These are phyloP conservation scores for Leptographium procerum DNA, from an alignment of 2,329 filamentous ascomycete species.

Conservation along the genomic window DNA sequence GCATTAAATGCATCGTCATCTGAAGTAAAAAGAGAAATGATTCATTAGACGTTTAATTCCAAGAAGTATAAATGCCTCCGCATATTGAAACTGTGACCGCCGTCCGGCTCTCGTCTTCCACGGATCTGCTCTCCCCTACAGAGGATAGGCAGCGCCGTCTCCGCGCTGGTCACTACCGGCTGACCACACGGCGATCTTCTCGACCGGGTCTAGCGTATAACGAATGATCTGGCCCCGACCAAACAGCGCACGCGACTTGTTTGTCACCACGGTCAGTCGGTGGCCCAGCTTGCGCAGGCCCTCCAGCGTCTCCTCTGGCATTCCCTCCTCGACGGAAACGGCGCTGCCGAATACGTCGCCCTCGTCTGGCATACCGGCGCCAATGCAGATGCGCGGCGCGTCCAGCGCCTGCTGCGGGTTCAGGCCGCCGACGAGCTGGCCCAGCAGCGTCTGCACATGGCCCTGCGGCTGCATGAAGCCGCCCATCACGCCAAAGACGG, in stretches of 20 bases:
- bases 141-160: slow-evolving; percentile 60
- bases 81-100: neutral
- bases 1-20: neutral
- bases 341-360: slow-evolving; percentile 47
- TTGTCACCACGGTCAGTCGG: slow-evolving; percentile 55
- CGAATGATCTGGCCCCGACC: slow-evolving; percentile 81
- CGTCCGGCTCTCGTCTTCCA: neutral
- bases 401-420: slow-evolving; percentile 84
- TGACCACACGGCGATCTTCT: slow-evolving; percentile 66
- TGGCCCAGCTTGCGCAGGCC: slow-evolving; percentile 63
- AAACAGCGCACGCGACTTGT: slow-evolving; percentile 57
- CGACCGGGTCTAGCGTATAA: slow-evolving; percentile 56
- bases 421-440: slow-evolving; percentile 72
- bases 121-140: slow-evolving; percentile 18
- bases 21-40: neutral
- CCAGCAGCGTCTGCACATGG: slow-evolving; percentile 84
- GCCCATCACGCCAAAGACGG: slow-evolving; percentile 92
- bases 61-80: neutral
- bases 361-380: slow-evolving; percentile 55
- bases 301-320: slow-evolving; percentile 54
- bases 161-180: slow-evolving; percentile 81
- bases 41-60: neutral
- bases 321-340: slow-evolving; percentile 76
- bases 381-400: slow-evolving; percentile 81
- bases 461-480: slow-evolving; percentile 98